Evolutionary conservation across 176 grass and related monocot species (phyloP), one percentile per base, ranked within the genome.

Genomic region (Carex myosuroides): DNA sequence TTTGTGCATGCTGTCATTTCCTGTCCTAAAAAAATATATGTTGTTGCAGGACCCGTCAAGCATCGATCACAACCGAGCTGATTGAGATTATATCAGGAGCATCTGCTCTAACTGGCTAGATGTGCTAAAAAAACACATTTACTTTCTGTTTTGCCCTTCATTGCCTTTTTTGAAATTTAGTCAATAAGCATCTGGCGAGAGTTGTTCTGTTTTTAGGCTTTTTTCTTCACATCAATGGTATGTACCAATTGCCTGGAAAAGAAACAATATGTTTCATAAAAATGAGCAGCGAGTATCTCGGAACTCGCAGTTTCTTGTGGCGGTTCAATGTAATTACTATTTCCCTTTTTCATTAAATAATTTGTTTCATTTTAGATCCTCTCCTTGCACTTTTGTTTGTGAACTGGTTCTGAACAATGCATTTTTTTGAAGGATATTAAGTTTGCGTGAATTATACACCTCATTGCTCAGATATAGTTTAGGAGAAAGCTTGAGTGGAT

Each of bases 11-110:
- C 12, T 58, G 30, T 85, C 21, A 60, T 14, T 26, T 35, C 42
- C 68, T 46, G n/a, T 54, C 42, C 8, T 63, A 83, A 83, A 81
- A 41, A 41, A 33, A 57, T 39, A 64, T 65, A 84, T 44, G 41
- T 86, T 84, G 75, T 58, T 92, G 57, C 82, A 98, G 95, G 92
- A 95, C 95, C 83, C 95, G 95, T 66, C 92, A 98, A 98, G 91
- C 95, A 80, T 93, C 95, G 2, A 98, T 98, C 64, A 95, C 95
- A 32, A 95, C 91, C 3, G 92, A 98, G 86, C 91, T 98, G 68
- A 93, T 35, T 84, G 92, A 98, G 84, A 98, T 98, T 79, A 98
- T 98, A 79, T 98, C 92, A 63, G 95, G 95, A 89, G 95, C 95
- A 32, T 94, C 95, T 22, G 92, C 92, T 82, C 92, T 98, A 81